Evolutionary conservation across 2,329 filamentous ascomycete genomes (phyloP).

Genomic region (Xylariaceae sp.): DNA sequence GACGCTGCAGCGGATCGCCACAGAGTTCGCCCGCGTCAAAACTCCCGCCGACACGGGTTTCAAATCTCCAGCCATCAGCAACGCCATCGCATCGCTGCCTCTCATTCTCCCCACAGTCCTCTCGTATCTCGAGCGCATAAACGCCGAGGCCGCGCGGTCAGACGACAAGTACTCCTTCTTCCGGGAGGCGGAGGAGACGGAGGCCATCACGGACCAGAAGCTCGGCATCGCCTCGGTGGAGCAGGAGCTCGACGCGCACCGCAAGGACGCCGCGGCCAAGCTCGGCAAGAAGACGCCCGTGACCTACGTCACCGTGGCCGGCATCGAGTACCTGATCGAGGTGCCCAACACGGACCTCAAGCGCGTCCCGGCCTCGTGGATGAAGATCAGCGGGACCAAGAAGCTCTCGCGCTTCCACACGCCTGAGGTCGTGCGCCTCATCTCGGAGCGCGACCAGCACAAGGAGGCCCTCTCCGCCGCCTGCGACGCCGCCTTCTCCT

Average conservation of each 20-base stretch:
- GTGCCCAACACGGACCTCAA: slow-evolving; percentile 78
- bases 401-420: slow-evolving; percentile 90
- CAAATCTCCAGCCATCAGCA: slow-evolving; percentile 59
- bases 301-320: slow-evolving; percentile 75
- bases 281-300: slow-evolving; percentile 66
- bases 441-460: slow-evolving; percentile 87
- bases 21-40: slow-evolving; percentile 66
- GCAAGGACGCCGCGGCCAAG: slow-evolving; percentile 62
- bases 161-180: slow-evolving; percentile 97
- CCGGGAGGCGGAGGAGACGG: slow-evolving; percentile 77
- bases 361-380: slow-evolving; percentile 87
- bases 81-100: slow-evolving; percentile 70
- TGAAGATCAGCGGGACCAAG: slow-evolving; percentile 92
- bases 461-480: slow-evolving; percentile 89
- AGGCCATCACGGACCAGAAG: slow-evolving; percentile 84
- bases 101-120: slow-evolving; percentile 68
- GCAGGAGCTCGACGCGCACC: slow-evolving; percentile 77
- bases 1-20: slow-evolving; percentile 73
- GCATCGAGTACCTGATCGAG: slow-evolving; percentile 93
- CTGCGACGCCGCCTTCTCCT: slow-evolving; percentile 75
- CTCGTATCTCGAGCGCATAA: slow-evolving; percentile 77
- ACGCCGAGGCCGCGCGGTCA: slow-evolving; percentile 70
- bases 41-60: slow-evolving; percentile 65
- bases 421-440: slow-evolving; percentile 75
- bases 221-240: slow-evolving; percentile 88